Evolutionary conservation across 148 eudicot species (phyloP), one percentile per base, ranked within the genome.

Genomic region (Bassia scoparia): DNA sequence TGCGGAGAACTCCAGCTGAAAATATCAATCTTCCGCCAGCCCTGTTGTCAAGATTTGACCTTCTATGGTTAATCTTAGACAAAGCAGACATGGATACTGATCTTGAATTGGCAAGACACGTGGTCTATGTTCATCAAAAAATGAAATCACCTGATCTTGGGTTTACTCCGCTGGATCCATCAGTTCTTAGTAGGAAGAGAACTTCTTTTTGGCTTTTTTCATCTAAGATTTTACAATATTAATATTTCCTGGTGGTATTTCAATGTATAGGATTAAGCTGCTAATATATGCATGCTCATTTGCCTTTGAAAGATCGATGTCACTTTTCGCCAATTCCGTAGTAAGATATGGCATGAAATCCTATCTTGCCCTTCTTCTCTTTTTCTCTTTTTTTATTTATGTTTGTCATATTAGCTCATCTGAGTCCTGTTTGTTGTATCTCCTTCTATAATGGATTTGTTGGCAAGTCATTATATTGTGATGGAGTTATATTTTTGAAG

Each of bases 11-110:
- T 53, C 99, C 99, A 66, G 99, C 99, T 71, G 99, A 96, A 82
- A 96, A 96, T 81, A 96, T 96, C 48, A 96, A 96, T 82, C 96
- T 96, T 41, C 99, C 99, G 73, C 99, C 99, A 48, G 99, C 99
- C 49, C 97, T 96, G 82, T 78, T 96, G 69, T 96, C 99, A 68
- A 92, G 99, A 85, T 96, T 96, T 80, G 99, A 96, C 84, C 91
- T 96, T 83, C 76, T 96, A 50, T 96, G 99, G 97, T 74, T 96
- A 79, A 96, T 96, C 77, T 86, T 96, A 74, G 99, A 96, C 80
- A 84, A 86, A 72, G 99, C 99, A 46, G 99, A 96, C 80, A 96
- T 96, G 99, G 99, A 96, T 73, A 88, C 79, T 61, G 99, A 96
- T 86, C 97, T 96, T 77, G 99, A 96, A 81, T 52, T 96, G 92